Percentiles rank a stretch among this genome's conserved stretches.
Conservation (phyloP, 2,329 filamentous ascomycete species). For the Zopfia rhizophila region DNA sequence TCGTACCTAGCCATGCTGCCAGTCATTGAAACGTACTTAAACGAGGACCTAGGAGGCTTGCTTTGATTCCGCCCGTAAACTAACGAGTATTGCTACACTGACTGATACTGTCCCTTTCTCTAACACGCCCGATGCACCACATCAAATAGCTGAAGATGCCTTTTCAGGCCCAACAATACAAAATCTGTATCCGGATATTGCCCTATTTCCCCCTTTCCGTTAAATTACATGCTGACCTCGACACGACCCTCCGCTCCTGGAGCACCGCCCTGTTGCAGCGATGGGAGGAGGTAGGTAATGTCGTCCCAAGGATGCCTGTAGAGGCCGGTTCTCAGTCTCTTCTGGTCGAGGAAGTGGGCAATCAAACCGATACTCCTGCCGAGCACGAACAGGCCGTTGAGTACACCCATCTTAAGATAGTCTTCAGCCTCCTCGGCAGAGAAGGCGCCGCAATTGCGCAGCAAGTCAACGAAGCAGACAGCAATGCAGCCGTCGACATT, state of each 20-base stretch:
- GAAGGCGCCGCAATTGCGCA: slow-evolving; percentile 98
- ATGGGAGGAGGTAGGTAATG: slow-evolving; percentile 55
- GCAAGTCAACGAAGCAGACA: slow-evolving; percentile 97
- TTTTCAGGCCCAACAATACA: slow-evolving; percentile 34
- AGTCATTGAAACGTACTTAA: neutral
- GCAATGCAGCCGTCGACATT: slow-evolving; percentile 99
- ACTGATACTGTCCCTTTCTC: slow-evolving; percentile 36
- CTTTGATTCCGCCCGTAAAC: slow-evolving; percentile 35
- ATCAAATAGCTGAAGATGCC: slow-evolving; percentile 38
- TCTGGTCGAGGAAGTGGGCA: slow-evolving; percentile 99
- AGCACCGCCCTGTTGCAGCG: slow-evolving; percentile 46
- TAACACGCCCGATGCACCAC: slow-evolving; percentile 34
- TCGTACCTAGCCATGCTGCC: slow-evolving; percentile 3
- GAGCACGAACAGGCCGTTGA: slow-evolving; percentile 99
- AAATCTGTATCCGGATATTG: slow-evolving; percentile 37
- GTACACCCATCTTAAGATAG: slow-evolving; percentile 98
- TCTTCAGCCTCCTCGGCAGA: slow-evolving; percentile 96
- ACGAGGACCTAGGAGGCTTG: slow-evolving; percentile 10
- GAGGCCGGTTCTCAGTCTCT: slow-evolving; percentile 96
- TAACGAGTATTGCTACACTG: slow-evolving; percentile 46
- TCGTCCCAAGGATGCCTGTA: slow-evolving; percentile 94
- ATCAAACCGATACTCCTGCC: slow-evolving; percentile 98
- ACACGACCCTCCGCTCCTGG: slow-evolving; percentile 55
- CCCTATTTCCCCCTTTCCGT: slow-evolving; percentile 33
- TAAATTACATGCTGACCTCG: slow-evolving; percentile 51